phyloP scores from a whole-genome alignment of 2,329 filamentous ascomycete genomes.

The Pseudopithomyces chartarum region DNA sequence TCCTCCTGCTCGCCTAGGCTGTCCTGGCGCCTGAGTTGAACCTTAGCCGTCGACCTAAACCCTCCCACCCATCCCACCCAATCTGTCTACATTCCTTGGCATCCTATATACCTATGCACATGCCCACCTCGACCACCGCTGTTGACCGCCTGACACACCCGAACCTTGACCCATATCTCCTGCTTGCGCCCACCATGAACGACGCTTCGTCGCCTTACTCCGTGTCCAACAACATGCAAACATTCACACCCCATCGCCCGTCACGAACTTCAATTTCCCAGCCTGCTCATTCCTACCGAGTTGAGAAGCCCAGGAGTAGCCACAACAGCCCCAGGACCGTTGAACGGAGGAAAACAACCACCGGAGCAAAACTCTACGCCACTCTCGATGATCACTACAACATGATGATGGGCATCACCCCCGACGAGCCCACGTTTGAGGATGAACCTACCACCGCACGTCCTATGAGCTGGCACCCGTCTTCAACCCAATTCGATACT shows the following conservation, averaged over 20 bases:
- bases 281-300: slow-evolving; percentile 36
- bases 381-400: slow-evolving; percentile 48
- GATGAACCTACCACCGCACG: slow-evolving; percentile 41
- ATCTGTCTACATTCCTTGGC: slow-evolving; percentile 45
- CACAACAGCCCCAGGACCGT: slow-evolving; percentile 44
- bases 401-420: slow-evolving; percentile 46
- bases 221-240: slow-evolving; percentile 27
- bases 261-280: slow-evolving; percentile 40
- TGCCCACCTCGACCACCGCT: slow-evolving; percentile 23
- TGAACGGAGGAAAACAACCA: slow-evolving; percentile 46
- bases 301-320: slow-evolving; percentile 47
- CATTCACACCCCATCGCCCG: slow-evolving; percentile 35
- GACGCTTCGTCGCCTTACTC: slow-evolving; percentile 23
- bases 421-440: slow-evolving; percentile 30
- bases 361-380: slow-evolving; percentile 44
- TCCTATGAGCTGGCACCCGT: slow-evolving; percentile 78
- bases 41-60: slow-evolving; percentile 31
- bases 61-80: slow-evolving; percentile 40
- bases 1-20: slow-evolving; percentile 37
- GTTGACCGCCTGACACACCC: slow-evolving; percentile 18
- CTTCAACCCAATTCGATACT: slow-evolving; percentile 55
- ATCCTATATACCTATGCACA: slow-evolving; percentile 43
- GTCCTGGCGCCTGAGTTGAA: slow-evolving; percentile 35
- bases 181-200: slow-evolving; percentile 20
- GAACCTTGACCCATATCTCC: slow-evolving; percentile 11